Percentiles rank a stretch among this genome's conserved stretches.
Conservation (phyloP, 148 eudicot species). For the Dysphania ambrosioides region DNA sequence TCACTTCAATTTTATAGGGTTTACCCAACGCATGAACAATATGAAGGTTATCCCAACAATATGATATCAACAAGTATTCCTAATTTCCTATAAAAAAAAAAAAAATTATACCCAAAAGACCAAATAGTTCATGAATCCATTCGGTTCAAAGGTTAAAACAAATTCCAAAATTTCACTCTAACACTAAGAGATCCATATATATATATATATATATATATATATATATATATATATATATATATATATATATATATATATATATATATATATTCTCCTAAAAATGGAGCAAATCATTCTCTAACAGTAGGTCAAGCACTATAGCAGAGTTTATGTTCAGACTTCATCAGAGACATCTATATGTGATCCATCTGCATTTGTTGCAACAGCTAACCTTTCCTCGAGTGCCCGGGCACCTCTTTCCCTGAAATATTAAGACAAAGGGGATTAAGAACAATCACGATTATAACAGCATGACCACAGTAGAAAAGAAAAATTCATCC, state of each 20-base stretch:
- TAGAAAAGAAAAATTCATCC: background rate
- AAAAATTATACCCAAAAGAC: background rate
- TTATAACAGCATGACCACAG: background rate
- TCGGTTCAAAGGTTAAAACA: slow-evolving; percentile 6
- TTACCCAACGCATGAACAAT: background rate
- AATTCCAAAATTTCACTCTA: slow-evolving; percentile 3
- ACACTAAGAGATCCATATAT: background rate
- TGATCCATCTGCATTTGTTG: slow-evolving; percentile 47
- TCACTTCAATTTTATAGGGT: background rate
- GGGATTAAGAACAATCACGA: background rate
- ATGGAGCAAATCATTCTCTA: background rate
- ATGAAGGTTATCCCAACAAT: background rate
- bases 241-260: too few relatives aligned
- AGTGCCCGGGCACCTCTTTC: slow-evolving; percentile 97
- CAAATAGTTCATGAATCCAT: background rate
- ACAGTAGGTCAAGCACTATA: background rate
- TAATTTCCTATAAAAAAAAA: too few relatives aligned
- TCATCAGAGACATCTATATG: slow-evolving; percentile 59
- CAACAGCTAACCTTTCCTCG: slow-evolving; percentile 84
- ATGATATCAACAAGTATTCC: slow-evolving; percentile 11
- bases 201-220: too few relatives aligned
- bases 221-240: too few relatives aligned
- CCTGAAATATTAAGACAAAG: slow-evolving; percentile 40
- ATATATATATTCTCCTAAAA: too few relatives aligned
- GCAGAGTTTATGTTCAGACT: slow-evolving; percentile 33